A percentile compares a stretch with the other conserved stretches of the same genome.
Evolutionary conservation across 345 rosid species (phyloP).

Genomic region (Brassica carinata): DNA sequence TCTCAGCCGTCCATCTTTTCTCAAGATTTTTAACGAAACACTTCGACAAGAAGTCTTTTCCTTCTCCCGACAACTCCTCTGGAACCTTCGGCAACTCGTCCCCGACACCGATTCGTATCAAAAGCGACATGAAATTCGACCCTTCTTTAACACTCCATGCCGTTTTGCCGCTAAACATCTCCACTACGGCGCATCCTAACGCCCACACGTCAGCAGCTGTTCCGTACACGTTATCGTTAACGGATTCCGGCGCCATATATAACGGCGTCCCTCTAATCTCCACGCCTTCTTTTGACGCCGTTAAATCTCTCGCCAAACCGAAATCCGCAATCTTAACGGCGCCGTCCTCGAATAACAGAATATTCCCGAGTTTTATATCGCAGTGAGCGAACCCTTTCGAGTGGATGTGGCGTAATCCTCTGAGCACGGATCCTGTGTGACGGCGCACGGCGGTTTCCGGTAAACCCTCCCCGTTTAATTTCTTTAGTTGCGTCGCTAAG

Average conservation of each 20-base stretch:
- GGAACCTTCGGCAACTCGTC: slow-evolving; percentile 63
- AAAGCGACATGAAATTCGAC: slow-evolving; percentile 40
- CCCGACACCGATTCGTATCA: slow-evolving; percentile 58
- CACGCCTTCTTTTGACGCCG: slow-evolving; percentile 18
- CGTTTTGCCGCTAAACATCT: slow-evolving; percentile 72
- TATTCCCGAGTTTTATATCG: slow-evolving; percentile 59
- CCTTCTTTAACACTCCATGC: slow-evolving; percentile 54
- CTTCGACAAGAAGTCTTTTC: slow-evolving; percentile 62
- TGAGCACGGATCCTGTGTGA: slow-evolving; percentile 52
- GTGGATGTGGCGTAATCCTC: slow-evolving; percentile 63
- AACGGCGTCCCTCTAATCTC: slow-evolving; percentile 72
- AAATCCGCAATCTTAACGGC: slow-evolving; percentile 69
- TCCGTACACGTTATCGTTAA: slow-evolving; percentile 56
- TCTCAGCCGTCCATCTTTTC: slow-evolving; percentile 69
- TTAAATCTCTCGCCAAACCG: slow-evolving; percentile 55
- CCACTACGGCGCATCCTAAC: slow-evolving; percentile 71
- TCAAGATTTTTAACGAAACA: slow-evolving; percentile 60
- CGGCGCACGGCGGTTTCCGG: slow-evolving; percentile 53
- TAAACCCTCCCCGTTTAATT: slow-evolving; percentile 41
- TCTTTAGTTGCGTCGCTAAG: slow-evolving; percentile 47
- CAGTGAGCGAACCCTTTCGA: slow-evolving; percentile 66
- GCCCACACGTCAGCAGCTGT: slow-evolving; percentile 81
- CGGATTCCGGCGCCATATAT: slow-evolving; percentile 38
- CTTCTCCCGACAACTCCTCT: slow-evolving; percentile 56
- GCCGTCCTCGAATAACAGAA: slow-evolving; percentile 50